phyloP scores from a whole-genome alignment of 345 rosid species.

The Boechera divaricarpa region DNA sequence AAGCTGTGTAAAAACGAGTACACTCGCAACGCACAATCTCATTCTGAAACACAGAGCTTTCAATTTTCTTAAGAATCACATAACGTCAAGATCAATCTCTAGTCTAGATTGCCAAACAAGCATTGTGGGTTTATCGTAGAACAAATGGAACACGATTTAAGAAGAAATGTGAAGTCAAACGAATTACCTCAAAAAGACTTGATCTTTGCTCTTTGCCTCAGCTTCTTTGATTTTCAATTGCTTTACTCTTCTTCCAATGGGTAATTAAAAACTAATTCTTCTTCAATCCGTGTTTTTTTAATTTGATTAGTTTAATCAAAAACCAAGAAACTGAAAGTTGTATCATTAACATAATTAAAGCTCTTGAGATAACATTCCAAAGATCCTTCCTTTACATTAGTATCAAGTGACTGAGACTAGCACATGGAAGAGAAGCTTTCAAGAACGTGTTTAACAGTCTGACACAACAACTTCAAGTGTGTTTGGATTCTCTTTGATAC shows the following conservation, averaged over 20 bases:
- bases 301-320: constrained; percentile 12
- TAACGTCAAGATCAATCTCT: not conserved
- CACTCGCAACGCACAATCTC: constrained; percentile 49
- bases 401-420: not conserved
- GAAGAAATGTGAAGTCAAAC: constrained; percentile 6
- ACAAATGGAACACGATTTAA: not conserved
- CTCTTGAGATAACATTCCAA: not conserved
- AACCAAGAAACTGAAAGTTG: not conserved
- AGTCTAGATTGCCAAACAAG: no score
- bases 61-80: constrained; percentile 11
- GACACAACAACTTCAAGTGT: not conserved
- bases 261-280: no score
- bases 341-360: not conserved
- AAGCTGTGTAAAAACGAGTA: constrained; percentile 60
- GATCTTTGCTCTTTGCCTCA: not conserved
- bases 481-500: no score
- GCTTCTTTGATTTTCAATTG: constrained; percentile 8
- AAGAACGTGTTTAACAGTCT: not conserved
- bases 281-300: no score
- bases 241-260: not conserved
- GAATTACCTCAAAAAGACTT: constrained; percentile 19
- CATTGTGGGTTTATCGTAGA: no score
- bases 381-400: constrained; percentile 24
- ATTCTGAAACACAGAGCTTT: constrained; percentile 28
- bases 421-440: constrained; percentile 4